These are phyloP conservation scores for Speleostelium caveatum DNA, from an alignment of 78 protist genomes.

Conservation along the genomic window DNA sequence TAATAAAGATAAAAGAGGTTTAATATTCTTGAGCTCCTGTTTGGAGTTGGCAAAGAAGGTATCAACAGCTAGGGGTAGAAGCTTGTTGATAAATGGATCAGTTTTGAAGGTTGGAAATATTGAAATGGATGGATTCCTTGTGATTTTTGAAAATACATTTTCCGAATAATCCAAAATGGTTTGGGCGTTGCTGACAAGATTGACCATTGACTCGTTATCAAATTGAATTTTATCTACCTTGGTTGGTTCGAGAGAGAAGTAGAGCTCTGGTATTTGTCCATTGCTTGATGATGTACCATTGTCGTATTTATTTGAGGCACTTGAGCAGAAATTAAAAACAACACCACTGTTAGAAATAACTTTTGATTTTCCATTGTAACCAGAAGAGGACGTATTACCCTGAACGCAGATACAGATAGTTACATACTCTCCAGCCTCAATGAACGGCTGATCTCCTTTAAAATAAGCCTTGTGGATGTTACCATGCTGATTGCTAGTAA, in stretches of 20 bases:
- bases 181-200: too few relatives aligned
- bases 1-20: too few relatives aligned
- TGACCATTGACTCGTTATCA: too few relatives aligned
- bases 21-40: too few relatives aligned
- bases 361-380: conserved; percentile 19
- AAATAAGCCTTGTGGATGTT: conserved; percentile 27
- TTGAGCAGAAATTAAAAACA: neutral
- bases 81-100: too few relatives aligned
- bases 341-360: neutral
- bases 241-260: conserved; percentile 28
- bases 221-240: too few relatives aligned
- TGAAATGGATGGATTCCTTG: too few relatives aligned
- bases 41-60: too few relatives aligned
- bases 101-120: too few relatives aligned
- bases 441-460: neutral
- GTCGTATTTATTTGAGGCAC: neutral
- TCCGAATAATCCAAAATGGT: too few relatives aligned
- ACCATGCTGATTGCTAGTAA: neutral
- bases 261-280: conserved; percentile 56
- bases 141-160: too few relatives aligned
- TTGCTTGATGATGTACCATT: conserved; percentile 29
- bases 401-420: conserved; percentile 8
- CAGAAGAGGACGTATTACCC: conserved; percentile 24
- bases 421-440: neutral
- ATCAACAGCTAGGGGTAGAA: too few relatives aligned